Evolutionary conservation across 2,329 filamentous ascomycete genomes (phyloP).

Genomic region (Calcarisporium arbuscula): DNA sequence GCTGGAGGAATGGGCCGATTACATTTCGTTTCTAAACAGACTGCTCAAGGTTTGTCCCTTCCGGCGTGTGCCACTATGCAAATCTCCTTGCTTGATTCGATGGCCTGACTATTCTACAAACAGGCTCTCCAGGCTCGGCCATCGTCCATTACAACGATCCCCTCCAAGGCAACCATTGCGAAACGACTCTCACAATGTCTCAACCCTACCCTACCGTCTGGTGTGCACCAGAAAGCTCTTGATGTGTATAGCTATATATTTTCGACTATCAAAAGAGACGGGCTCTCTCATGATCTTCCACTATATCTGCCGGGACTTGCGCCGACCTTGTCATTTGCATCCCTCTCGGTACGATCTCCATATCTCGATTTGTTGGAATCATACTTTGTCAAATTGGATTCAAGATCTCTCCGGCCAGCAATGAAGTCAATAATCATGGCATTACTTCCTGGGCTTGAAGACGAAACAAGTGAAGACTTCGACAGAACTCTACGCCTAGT

Average conservation of each 20-base stretch:
- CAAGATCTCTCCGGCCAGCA: slow-evolving; percentile 70
- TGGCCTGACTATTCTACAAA: slow-evolving; percentile 3
- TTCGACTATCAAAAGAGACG: slow-evolving; percentile 72
- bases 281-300: slow-evolving; percentile 72
- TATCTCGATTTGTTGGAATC: slow-evolving; percentile 80
- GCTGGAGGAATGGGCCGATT: slow-evolving; percentile 98
- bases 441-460: slow-evolving; percentile 86
- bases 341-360: slow-evolving; percentile 78
- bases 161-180: slow-evolving; percentile 75
- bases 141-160: slow-evolving; percentile 63
- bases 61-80: background rate
- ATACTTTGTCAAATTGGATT: slow-evolving; percentile 67
- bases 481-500: slow-evolving; percentile 76
- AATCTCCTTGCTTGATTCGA: background rate
- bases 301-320: slow-evolving; percentile 87
- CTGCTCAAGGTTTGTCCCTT: slow-evolving; percentile 66
- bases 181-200: slow-evolving; percentile 93
- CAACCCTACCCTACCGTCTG: slow-evolving; percentile 86
- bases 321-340: slow-evolving; percentile 88
- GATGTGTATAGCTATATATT: slow-evolving; percentile 93
- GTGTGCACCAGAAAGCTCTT: slow-evolving; percentile 93
- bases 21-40: slow-evolving; percentile 91
- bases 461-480: slow-evolving; percentile 96
- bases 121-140: slow-evolving; percentile 86
- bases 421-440: slow-evolving; percentile 85